Evolutionary conservation across 768 basidiomycete genomes (phyloP).

Genomic region (Agaricus sinodeliciosus): DNA sequence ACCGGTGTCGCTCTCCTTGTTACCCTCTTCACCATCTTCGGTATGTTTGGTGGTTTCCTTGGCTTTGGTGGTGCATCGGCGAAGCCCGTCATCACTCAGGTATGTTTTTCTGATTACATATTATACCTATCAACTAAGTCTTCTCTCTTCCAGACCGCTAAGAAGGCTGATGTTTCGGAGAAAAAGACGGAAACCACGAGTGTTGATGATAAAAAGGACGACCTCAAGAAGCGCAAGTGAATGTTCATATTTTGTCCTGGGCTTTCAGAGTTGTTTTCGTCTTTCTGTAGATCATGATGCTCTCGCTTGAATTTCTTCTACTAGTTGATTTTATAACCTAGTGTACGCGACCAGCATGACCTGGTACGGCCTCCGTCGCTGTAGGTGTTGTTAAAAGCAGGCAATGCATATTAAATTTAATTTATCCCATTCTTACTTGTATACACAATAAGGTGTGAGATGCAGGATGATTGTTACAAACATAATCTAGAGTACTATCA

Average conservation of each 20-base stretch:
- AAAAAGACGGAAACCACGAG: slow-evolving; percentile 60
- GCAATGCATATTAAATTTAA: slow-evolving; percentile 10
- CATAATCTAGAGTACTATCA: no score
- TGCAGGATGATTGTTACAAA: no score
- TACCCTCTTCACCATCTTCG: slow-evolving; percentile 72
- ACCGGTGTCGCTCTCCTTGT: slow-evolving; percentile 74
- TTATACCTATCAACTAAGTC: slow-evolving; percentile 7
- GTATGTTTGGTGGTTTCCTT: slow-evolving; percentile 76
- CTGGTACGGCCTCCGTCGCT: slow-evolving; percentile 7
- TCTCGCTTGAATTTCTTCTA: slow-evolving; percentile 7
- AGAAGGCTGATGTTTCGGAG: slow-evolving; percentile 73
- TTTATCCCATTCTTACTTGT: background rate
- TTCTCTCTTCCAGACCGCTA: slow-evolving; percentile 42
- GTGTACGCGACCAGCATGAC: slow-evolving; percentile 12
- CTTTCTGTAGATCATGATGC: background rate
- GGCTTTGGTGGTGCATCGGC: slow-evolving; percentile 71
- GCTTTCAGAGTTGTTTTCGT: slow-evolving; percentile 2
- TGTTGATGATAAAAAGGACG: slow-evolving; percentile 69
- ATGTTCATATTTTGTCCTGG: slow-evolving; percentile 13
- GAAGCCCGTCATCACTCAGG: slow-evolving; percentile 69
- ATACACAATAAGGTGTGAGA: background rate
- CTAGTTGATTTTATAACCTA: slow-evolving; percentile 6
- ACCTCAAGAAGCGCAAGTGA: slow-evolving; percentile 68
- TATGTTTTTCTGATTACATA: slow-evolving; percentile 19
- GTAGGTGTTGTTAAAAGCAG: slow-evolving; percentile 10